These are phyloP conservation scores for Penicillium italicum DNA, from an alignment of 2,329 filamentous ascomycete species.

Conservation along the genomic window DNA sequence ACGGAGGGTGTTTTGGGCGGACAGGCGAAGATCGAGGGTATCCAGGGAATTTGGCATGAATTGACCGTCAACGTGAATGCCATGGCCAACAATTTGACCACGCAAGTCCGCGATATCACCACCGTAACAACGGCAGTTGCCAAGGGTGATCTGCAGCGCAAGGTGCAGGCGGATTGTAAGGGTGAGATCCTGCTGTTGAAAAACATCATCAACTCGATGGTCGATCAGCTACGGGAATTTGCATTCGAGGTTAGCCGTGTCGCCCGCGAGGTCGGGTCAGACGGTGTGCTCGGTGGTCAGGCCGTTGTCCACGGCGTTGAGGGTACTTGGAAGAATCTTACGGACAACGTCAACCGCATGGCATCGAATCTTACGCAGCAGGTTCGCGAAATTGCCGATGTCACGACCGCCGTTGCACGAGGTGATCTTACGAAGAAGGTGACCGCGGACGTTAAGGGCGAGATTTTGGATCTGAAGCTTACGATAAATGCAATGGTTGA, in stretches of 20 bases:
- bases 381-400: slow-evolving; percentile 90
- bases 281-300: slow-evolving; percentile 85
- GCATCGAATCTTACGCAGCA: slow-evolving; percentile 94
- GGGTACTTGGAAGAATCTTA: slow-evolving; percentile 91
- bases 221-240: slow-evolving; percentile 91
- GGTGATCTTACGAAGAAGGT: slow-evolving; percentile 93
- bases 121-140: slow-evolving; percentile 65
- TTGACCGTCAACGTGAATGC: slow-evolving; percentile 77
- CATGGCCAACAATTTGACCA: slow-evolving; percentile 79
- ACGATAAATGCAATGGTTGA: slow-evolving; percentile 69
- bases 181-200: slow-evolving; percentile 90
- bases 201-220: slow-evolving; percentile 96
- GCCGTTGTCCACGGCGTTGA: slow-evolving; percentile 91
- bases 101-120: slow-evolving; percentile 91
- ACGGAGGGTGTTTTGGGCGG: slow-evolving; percentile 76
- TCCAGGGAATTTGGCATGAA: slow-evolving; percentile 81
- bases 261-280: slow-evolving; percentile 88
- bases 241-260: slow-evolving; percentile 92
- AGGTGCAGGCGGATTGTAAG: slow-evolving; percentile 83
- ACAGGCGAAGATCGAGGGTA: slow-evolving; percentile 73
- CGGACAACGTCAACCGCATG: slow-evolving; percentile 92
- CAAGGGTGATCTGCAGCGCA: slow-evolving; percentile 84
- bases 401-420: slow-evolving; percentile 87
- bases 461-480: slow-evolving; percentile 87
- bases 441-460: slow-evolving; percentile 81